Evolutionary conservation across 2,329 filamentous ascomycete genomes (phyloP), one percentile per base, ranked within the genome.

Genomic region (Rhynchosporium graminicola): DNA sequence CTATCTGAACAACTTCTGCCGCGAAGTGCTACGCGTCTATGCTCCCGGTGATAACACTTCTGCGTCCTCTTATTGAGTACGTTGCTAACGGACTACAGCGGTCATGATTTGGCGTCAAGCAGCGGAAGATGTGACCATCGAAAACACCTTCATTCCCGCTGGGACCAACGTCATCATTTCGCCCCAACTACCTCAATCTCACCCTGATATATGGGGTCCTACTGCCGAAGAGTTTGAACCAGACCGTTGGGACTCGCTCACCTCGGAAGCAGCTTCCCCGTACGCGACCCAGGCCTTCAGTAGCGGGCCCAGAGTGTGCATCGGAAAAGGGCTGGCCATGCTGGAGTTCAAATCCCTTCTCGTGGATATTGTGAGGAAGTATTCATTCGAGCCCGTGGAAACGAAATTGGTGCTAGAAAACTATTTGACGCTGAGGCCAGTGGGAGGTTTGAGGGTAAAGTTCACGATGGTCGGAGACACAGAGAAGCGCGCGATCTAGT

Each of bases 1-100:
- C 5, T 95, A 92, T 74, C 83, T 93, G 57, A 85, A 90, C 72
- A 90, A 90, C 47, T 84, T 95, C 42, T 86, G 87, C 71, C 87
- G 83, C 70, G 91, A 96, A 75, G 81, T 87, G 3, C 81, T 94
- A 55, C 88, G 91, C 57, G 81, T 88, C 72, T 86, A 84, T 75
- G 78, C 87, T 1, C 88, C 61, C 26, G 38, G 57, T 57, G 40
- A 9, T 57, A 46, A 9, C 33, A 40, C 42, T 48, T 10, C 10
- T 3, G 9, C 5, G 7, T 46, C n/a, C 43, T 46, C 43, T 46
- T 6, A 2, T 46, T 26, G 9, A n/a, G 26, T n/a, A n/a, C 13
- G n/a, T 46, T 46, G 43, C 43, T 46, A 46, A 46, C 15, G 2
- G 9, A 20, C n/a, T 26, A 26, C 43, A 46, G 43, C 43, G 2